Evolutionary conservation across 768 basidiomycete species (phyloP).

Genomic region (Tricholoma sp.): DNA sequence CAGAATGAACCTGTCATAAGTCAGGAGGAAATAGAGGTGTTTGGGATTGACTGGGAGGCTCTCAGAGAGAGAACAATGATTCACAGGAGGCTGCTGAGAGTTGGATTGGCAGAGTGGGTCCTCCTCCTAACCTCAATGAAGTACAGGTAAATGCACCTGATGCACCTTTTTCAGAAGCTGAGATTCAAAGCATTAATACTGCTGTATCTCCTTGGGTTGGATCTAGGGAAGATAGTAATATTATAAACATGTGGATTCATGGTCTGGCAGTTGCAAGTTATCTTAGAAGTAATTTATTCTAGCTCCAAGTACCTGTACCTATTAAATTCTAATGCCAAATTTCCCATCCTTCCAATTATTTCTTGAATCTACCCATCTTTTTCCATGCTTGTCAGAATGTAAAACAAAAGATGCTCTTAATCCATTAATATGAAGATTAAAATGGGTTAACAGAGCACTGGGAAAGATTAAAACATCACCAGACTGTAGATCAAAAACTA

Average conservation of each 20-base stretch:
- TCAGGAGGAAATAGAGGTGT: constrained; percentile 15
- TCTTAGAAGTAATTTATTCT: background rate
- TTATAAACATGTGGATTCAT: background rate
- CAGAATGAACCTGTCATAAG: no score
- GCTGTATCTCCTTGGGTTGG: background rate
- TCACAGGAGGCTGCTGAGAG: background rate
- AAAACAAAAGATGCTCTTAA: no score
- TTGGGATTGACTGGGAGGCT: constrained; percentile 25
- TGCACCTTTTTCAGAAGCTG: background rate
- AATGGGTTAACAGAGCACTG: no score
- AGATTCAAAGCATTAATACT: background rate
- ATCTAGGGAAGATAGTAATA: background rate
- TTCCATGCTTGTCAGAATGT: no score
- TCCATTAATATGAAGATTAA: no score
- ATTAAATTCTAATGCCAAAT: no score
- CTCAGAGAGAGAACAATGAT: constrained; percentile 2
- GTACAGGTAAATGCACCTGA: background rate
- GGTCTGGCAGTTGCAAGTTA: background rate
- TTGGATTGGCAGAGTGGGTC: background rate
- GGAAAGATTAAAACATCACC: no score
- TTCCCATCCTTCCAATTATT: no score
- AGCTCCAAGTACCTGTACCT: no score
- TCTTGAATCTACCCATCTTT: no score
- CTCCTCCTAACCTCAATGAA: background rate
- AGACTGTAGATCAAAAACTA: no score